Base-by-base conservation (phyloP, 164 flowering plant species). In the Dillenia turbinata region DNA sequence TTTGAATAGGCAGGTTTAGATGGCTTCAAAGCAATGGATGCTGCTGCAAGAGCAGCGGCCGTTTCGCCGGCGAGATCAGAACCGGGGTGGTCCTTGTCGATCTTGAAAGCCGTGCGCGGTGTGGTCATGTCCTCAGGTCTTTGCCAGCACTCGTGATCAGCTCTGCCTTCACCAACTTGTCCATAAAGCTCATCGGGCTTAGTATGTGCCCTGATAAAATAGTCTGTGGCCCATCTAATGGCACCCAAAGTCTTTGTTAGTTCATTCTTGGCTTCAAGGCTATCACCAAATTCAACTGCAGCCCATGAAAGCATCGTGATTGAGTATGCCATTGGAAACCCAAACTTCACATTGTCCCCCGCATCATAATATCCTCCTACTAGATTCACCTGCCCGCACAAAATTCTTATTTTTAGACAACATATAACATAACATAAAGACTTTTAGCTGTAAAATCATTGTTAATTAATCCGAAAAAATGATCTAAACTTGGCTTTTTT, bases 91-190 rank as follows among this genome's bases (percentile, higher is more conserved):
- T 71, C 49, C 0, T 54, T 68, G 52, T 83, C 79, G 9, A 90
- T 65, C 60, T 61, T 70, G 63, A 58, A 85, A 4, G 75, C 33
- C 1, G 78, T 72, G 24, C 94, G 71, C 1, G 91, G 73, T 0
- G 94, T 84, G 54, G 76, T 78, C 96, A 90, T 90, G 62, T 87
- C 90, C 56, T 90, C 97, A 0, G 94, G 88, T 12, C 97, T 62
- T 75, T 66, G 55, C 95, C 95, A 90, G 55, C 97, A 88, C 0
- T 51, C 70, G 51, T 90, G 97, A 60, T 88, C 95, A 0, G 89
- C 71, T 15, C 62, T 55, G 0, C 85, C 86, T n/a, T 88, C 87
- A 5, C 95, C 94, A 5, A 86, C 88, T 77, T 90, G 65, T 9
- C 81, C 84, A 40, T 76, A 85, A 2, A 85, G 71, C 9, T 75